These are phyloP conservation scores for Daldinia bambusicola DNA, from an alignment of 495 filamentous ascomycete species.

Conservation along the genomic window DNA sequence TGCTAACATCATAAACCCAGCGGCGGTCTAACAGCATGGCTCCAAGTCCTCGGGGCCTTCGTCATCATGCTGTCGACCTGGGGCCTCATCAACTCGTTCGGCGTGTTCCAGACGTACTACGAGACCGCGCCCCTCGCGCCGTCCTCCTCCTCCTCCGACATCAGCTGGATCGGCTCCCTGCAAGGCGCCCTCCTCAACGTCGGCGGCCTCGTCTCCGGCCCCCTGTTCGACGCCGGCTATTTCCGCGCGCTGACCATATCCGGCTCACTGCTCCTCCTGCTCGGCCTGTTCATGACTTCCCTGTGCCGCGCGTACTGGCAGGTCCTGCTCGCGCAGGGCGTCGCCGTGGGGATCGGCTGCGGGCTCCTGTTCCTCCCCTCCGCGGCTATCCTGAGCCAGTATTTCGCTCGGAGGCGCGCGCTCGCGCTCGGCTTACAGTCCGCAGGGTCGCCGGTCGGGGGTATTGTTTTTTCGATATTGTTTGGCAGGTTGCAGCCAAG, in stretches of 20 bases:
- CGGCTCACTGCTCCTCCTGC: slow-evolving; percentile 53
- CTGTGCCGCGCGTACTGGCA: slow-evolving; percentile 70
- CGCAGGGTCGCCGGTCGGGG: slow-evolving; percentile 72
- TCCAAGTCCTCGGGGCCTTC: slow-evolving; percentile 55
- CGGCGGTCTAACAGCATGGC: slow-evolving; percentile 58
- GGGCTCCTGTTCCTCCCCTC: slow-evolving; percentile 70
- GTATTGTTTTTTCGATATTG: slow-evolving; percentile 75
- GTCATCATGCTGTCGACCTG: slow-evolving; percentile 56
- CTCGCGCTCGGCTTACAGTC: slow-evolving; percentile 74
- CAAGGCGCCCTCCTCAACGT: slow-evolving; percentile 53
- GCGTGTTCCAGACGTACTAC: slow-evolving; percentile 65
- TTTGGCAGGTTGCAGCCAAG: slow-evolving; percentile 65
- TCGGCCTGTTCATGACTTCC: slow-evolving; percentile 78
- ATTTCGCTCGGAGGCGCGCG: slow-evolving; percentile 71
- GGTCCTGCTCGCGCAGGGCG: slow-evolving; percentile 68
- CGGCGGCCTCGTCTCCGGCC: slow-evolving; percentile 54
- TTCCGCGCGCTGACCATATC: slow-evolving; percentile 26
- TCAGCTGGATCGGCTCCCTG: slow-evolving; percentile 57
- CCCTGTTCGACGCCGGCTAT: slow-evolving; percentile 48
- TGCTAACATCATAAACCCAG: slow-evolving; percentile 13
- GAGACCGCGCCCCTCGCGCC: slow-evolving; percentile 48
- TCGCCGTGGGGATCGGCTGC: slow-evolving; percentile 66
- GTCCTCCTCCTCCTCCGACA: slow-evolving; percentile 47
- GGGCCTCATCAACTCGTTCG: slow-evolving; percentile 63
- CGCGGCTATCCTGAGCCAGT: slow-evolving; percentile 71